A percentile compares a stretch with the other conserved stretches of the same genome.
Evolutionary conservation across 2,329 filamentous ascomycete species (phyloP).

Genomic region (Verticillium isaacii): DNA sequence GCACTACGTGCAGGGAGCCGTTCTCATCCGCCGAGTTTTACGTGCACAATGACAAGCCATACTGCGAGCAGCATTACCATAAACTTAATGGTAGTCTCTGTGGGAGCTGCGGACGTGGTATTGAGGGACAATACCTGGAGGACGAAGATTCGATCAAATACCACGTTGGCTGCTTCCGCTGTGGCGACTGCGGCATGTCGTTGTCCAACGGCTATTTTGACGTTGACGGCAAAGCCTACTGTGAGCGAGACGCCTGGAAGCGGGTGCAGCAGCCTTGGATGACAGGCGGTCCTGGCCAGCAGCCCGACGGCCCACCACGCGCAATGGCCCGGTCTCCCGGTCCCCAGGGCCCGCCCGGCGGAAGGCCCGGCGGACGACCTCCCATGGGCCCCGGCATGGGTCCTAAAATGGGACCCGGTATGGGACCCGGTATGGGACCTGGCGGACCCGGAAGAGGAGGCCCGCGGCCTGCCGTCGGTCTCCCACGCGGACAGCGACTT

Average conservation of each 20-base stretch:
- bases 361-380: neutral
- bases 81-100: constrained; percentile 85
- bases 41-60: constrained; percentile 80
- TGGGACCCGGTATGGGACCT: constrained; percentile 15
- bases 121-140: constrained; percentile 91
- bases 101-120: constrained; percentile 71
- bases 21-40: constrained; percentile 92
- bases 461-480: constrained; percentile 10
- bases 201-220: constrained; percentile 89
- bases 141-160: constrained; percentile 75
- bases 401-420: constrained; percentile 10
- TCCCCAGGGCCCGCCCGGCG: constrained; percentile 9
- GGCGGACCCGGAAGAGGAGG: constrained; percentile 9
- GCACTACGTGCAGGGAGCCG: constrained; percentile 72
- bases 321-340: constrained; percentile 9
- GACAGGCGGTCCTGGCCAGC: constrained; percentile 10
- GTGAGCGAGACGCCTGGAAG: constrained; percentile 77
- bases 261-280: constrained; percentile 36
- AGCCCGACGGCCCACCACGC: constrained; percentile 10
- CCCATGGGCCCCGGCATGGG: constrained; percentile 7
- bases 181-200: constrained; percentile 68
- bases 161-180: constrained; percentile 83
- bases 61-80: constrained; percentile 91
- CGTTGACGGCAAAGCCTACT: constrained; percentile 73
- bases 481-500: constrained; percentile 11